Conservation (phyloP, 1,139 yeast species). For the Hyphopichia wangnamkhiaoensis region DNA sequence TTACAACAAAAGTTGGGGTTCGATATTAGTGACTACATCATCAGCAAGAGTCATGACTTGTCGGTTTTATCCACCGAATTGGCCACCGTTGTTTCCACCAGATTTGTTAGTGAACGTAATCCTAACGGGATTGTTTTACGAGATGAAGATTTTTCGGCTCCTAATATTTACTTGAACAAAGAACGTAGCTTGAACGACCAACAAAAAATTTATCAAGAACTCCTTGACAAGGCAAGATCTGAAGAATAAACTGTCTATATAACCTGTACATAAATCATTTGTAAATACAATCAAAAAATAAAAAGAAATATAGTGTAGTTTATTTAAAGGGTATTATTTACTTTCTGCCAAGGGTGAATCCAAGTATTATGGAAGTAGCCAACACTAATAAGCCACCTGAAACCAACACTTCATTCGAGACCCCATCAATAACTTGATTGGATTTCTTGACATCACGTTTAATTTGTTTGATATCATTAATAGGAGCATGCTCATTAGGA, state of each 20-base stretch:
- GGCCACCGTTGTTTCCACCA: constrained; percentile 44
- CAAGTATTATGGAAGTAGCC: constrained; percentile 60
- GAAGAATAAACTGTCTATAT: no score
- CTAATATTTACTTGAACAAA: constrained; percentile 54
- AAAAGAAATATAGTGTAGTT: neutral
- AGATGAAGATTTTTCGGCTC: constrained; percentile 39
- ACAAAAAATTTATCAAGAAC: constrained; percentile 26
- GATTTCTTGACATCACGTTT: constrained; percentile 14
- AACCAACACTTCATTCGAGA: constrained; percentile 59
- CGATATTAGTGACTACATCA: constrained; percentile 62
- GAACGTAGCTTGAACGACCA: constrained; percentile 35
- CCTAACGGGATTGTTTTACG: constrained; percentile 66
- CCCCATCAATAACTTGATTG: constrained; percentile 48
- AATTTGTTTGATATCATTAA: constrained; percentile 19
- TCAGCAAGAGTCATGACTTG: constrained; percentile 53
- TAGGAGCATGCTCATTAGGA: constrained; percentile 51
- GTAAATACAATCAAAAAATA: constrained; percentile 4
- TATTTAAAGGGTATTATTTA: constrained; percentile 8
- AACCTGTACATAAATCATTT: constrained; percentile 5
- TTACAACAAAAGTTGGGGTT: constrained; percentile 64
- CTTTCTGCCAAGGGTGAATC: constrained; percentile 47
- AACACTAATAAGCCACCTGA: constrained; percentile 66
- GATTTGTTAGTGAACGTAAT: constrained; percentile 61
- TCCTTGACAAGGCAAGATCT: constrained; percentile 34
- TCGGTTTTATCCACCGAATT: constrained; percentile 47